Conservation (phyloP, 805 yeast species). For the Ogataea angusta region DNA sequence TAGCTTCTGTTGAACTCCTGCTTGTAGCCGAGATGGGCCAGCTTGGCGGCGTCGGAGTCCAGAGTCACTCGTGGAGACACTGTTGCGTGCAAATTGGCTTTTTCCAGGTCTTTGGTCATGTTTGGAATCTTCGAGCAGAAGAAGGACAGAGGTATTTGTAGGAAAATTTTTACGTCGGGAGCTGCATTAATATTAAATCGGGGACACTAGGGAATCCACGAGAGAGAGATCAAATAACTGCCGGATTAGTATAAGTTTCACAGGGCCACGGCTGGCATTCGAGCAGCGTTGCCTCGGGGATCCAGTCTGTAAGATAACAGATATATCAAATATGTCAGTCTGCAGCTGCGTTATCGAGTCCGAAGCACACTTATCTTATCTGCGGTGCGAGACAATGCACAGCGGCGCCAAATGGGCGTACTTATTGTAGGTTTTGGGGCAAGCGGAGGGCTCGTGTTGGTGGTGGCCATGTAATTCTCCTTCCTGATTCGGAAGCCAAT, state of each 20-base stretch:
- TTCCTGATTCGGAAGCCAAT: conserved; percentile 4
- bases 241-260: conserved; percentile 8
- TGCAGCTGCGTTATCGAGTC: conserved; percentile 4
- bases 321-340: background rate
- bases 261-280: background rate
- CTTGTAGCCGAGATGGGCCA: conserved; percentile 52
- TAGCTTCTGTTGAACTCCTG: conserved; percentile 59
- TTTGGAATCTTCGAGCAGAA: conserved; percentile 1
- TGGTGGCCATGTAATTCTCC: conserved; percentile 5
- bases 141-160: background rate
- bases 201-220: too few relatives aligned
- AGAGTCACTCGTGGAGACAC: conserved; percentile 22
- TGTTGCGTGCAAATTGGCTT: conserved; percentile 15
- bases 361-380: conserved; percentile 7
- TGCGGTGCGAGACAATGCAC: conserved; percentile 1
- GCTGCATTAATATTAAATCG: background rate
- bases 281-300: too few relatives aligned
- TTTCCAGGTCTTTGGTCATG: conserved; percentile 20
- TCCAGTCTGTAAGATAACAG: background rate
- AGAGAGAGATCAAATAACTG: conserved; percentile 1
- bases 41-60: conserved; percentile 33
- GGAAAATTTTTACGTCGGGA: conserved; percentile 6
- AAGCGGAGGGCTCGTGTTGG: background rate
- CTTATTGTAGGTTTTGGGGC: conserved; percentile 5
- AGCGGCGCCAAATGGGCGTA: background rate